Percentiles rank a stretch among this genome's conserved stretches.
phyloP scores from a whole-genome alignment of 352 stramenopile species.

The Peronospora belbahrii region DNA sequence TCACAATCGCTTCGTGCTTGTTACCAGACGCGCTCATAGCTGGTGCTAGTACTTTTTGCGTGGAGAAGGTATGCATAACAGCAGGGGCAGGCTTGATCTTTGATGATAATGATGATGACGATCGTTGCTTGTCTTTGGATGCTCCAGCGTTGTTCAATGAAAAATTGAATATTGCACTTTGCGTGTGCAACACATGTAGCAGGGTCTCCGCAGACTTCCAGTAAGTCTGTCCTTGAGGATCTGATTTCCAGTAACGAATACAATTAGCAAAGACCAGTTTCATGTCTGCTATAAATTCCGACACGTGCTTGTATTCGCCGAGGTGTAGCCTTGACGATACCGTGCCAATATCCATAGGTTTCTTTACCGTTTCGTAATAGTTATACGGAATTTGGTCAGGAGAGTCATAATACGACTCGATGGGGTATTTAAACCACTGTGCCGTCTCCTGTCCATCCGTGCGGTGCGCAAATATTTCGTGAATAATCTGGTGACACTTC shows the following conservation, averaged over 20 bases:
- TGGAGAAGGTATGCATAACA: conserved; percentile 9
- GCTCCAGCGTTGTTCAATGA: conserved; percentile 18
- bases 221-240: conserved; percentile 72
- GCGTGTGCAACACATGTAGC: conserved; percentile 41
- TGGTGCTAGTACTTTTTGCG: background rate
- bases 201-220: conserved; percentile 67
- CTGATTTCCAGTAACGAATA: conserved; percentile 68
- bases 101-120: conserved; percentile 25
- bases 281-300: conserved; percentile 52
- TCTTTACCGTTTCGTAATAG: conserved; percentile 73
- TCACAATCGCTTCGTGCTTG: conserved; percentile 28
- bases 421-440: conserved; percentile 85
- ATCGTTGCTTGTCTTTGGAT: conserved; percentile 38
- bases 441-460: conserved; percentile 72
- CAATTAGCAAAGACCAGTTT: conserved; percentile 85
- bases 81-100: conserved; percentile 15
- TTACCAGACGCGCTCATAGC: conserved; percentile 1
- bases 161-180: conserved; percentile 34
- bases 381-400: conserved; percentile 75
- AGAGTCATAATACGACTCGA: conserved; percentile 81
- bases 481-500: conserved; percentile 79
- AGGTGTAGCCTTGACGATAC: conserved; percentile 67
- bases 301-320: conserved; percentile 49
- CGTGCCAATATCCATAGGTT: conserved; percentile 78
- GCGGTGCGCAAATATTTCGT: conserved; percentile 66